phyloP scores from a whole-genome alignment of 305 asterid species.

The Rubia balearica region DNA sequence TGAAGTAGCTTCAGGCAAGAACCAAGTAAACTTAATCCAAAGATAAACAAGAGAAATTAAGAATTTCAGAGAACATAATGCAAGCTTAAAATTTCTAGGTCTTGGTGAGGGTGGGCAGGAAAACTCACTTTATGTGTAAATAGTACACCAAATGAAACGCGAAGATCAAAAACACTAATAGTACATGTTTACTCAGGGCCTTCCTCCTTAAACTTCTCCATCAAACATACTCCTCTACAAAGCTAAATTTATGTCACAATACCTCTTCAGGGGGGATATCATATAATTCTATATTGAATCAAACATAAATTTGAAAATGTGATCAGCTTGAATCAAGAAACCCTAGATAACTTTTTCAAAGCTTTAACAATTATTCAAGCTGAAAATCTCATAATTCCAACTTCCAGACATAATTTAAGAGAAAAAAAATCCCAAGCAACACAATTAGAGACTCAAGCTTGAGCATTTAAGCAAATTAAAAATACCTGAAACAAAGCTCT shows the following conservation, averaged over 20 bases:
- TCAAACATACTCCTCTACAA: neutral
- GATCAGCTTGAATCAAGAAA: neutral
- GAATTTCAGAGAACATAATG: neutral
- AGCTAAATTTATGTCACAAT: neutral
- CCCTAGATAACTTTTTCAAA: neutral
- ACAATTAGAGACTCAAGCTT: neutral
- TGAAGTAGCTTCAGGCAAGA: neutral
- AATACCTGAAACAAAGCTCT: constrained; percentile 85
- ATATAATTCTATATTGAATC: neutral
- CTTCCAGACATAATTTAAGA: neutral
- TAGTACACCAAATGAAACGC: neutral
- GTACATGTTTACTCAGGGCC: neutral
- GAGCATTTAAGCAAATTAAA: neutral
- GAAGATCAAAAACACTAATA: neutral
- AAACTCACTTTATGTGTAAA: neutral
- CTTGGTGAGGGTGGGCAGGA: neutral
- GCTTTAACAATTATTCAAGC: neutral
- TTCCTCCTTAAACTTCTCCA: neutral
- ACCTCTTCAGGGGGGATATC: neutral
- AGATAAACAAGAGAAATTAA: neutral
- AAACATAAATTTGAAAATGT: neutral
- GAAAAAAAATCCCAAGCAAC: constrained; percentile 10
- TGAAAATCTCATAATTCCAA: neutral
- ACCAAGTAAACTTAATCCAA: neutral
- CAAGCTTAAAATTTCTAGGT: neutral